Conservation (phyloP, 73 alveolate species). For the Tetrahymena elliotti region DNA sequence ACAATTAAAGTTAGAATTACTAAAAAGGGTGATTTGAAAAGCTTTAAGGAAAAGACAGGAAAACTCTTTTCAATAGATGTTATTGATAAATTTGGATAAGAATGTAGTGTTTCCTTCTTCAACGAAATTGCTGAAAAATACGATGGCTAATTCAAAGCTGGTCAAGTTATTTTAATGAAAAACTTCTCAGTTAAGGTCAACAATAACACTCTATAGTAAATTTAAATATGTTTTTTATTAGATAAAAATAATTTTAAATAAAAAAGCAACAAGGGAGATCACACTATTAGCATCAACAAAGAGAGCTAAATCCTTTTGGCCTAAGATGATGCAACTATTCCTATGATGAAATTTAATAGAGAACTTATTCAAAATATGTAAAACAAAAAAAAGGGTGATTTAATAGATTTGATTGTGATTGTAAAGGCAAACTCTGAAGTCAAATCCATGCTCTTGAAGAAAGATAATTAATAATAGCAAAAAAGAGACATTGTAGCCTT, state of each 20-base stretch:
- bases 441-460: not conserved
- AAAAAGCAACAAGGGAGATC: not conserved
- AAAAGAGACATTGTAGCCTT: not conserved
- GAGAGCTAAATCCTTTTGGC: not conserved
- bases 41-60: not conserved
- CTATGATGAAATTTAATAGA: not conserved
- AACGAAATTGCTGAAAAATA: not conserved
- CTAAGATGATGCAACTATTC: not conserved
- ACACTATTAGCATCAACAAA: not conserved
- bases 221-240: not conserved
- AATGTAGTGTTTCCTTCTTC: not conserved
- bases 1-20: not conserved
- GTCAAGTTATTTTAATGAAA: not conserved
- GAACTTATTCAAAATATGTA: not conserved
- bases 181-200: not conserved
- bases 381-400: not conserved
- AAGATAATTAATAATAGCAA: not conserved
- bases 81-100: not conserved
- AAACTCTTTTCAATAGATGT: not conserved
- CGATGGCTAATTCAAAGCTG: not conserved
- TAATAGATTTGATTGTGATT: not conserved
- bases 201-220: not conserved
- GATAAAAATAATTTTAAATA: not conserved
- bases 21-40: not conserved
- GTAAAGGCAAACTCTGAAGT: not conserved